Evolutionary conservation across 768 basidiomycete genomes (phyloP).

Genomic region (Fomitopsis serialis): DNA sequence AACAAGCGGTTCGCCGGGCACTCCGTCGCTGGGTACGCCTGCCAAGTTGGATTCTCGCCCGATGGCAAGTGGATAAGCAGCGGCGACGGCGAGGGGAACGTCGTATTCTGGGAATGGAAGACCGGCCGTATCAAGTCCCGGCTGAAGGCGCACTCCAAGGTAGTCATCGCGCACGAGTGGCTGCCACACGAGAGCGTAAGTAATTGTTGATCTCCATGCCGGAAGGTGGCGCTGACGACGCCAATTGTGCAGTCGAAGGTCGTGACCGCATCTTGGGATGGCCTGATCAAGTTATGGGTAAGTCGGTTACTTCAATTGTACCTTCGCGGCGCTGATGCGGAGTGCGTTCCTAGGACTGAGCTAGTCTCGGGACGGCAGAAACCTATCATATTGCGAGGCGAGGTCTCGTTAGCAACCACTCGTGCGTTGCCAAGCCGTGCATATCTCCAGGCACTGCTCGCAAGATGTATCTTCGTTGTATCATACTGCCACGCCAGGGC

Average conservation of each 20-base stretch:
- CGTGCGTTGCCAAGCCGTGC: no score
- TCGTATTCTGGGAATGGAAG: conserved; percentile 99
- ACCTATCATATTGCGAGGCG: no score
- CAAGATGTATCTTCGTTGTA: no score
- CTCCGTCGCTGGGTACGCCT: conserved; percentile 95
- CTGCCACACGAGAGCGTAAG: conserved; percentile 93
- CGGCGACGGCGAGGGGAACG: conserved; percentile 90
- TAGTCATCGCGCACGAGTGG: conserved; percentile 98
- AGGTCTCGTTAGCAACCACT: no score
- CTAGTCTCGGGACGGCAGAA: background rate
- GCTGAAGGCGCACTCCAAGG: conserved; percentile 85
- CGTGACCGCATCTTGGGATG: conserved; percentile 97
- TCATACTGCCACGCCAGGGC: no score
- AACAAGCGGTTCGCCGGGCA: conserved; percentile 99
- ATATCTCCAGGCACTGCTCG: no score
- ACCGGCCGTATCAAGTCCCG: conserved; percentile 93
- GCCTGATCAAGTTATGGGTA: conserved; percentile 96
- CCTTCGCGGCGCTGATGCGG: background rate
- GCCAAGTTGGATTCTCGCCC: conserved; percentile 94
- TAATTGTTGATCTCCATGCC: background rate
- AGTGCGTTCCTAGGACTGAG: background rate
- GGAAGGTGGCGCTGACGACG: conserved; percentile 7
- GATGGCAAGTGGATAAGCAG: conserved; percentile 99
- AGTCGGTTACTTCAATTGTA: background rate
- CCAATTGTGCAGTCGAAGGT: conserved; percentile 74